A percentile compares a stretch with the other conserved stretches of the same genome.
phyloP scores from a whole-genome alignment of 192 early-diverging fungal genomes.

The Gaertneriomyces sp. region DNA sequence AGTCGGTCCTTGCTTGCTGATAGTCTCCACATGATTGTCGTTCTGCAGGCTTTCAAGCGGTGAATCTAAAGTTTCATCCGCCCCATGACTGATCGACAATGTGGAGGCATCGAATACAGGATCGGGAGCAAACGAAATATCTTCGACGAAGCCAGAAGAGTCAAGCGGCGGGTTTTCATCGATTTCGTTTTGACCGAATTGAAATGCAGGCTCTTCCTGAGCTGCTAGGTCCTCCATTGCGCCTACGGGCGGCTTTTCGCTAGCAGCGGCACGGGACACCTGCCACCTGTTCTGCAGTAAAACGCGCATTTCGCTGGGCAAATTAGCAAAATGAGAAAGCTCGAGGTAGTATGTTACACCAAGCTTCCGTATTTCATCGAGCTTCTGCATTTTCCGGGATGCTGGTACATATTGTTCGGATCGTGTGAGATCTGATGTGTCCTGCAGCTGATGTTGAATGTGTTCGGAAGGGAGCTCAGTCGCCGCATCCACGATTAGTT shows the following conservation, averaged over 20 bases:
- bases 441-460: constrained; percentile 46
- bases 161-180: neutral
- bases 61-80: no score
- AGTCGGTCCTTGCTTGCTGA: no score
- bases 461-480: constrained; percentile 62
- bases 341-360: constrained; percentile 40
- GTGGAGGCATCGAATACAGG: neutral
- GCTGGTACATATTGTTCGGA: constrained; percentile 38
- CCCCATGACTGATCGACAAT: no score
- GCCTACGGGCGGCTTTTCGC: no score
- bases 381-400: constrained; percentile 40
- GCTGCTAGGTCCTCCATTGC: neutral
- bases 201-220: neutral
- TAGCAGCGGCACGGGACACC: neutral
- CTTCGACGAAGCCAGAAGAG: neutral
- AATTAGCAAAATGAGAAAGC: constrained; percentile 25
- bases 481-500: constrained; percentile 60
- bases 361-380: constrained; percentile 32
- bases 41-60: no score
- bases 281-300: constrained; percentile 6
- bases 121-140: neutral
- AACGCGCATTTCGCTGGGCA: constrained; percentile 11
- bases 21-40: no score
- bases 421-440: constrained; percentile 54
- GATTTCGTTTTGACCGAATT: neutral